These are phyloP conservation scores for Hypholoma fasciculare DNA, from an alignment of 768 basidiomycete species.

Conservation along the genomic window DNA sequence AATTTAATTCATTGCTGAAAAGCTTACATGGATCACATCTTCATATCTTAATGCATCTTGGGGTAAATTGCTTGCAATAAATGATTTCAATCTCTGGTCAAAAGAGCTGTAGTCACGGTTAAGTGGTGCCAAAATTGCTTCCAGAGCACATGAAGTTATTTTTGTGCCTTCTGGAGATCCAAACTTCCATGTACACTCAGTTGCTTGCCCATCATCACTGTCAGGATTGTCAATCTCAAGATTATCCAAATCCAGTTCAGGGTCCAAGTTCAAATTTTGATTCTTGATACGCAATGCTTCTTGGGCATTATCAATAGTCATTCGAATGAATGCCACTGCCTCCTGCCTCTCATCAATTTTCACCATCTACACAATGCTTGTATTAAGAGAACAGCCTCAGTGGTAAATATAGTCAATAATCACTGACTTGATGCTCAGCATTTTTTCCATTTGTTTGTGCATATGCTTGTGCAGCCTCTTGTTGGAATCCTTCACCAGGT, in stretches of 20 bases:
- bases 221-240: neutral
- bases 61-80: slow-evolving; percentile 11
- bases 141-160: slow-evolving; percentile 1
- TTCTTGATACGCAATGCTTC: neutral
- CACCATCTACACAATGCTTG: slow-evolving; percentile 16
- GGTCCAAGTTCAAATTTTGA: too few species aligned
- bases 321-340: slow-evolving; percentile 24
- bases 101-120: slow-evolving; percentile 6
- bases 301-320: slow-evolving; percentile 21
- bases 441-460: slow-evolving; percentile 27
- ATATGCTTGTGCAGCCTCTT: slow-evolving; percentile 27
- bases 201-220: too few species aligned
- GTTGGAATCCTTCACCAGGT: slow-evolving; percentile 30
- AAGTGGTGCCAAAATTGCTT: neutral
- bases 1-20: neutral
- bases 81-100: slow-evolving; percentile 9
- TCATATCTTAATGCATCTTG: slow-evolving; percentile 15
- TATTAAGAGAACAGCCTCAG: neutral
- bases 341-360: slow-evolving; percentile 27
- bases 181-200: slow-evolving; percentile 2
- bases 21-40: slow-evolving; percentile 14
- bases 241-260: neutral
- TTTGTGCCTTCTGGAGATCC: slow-evolving; percentile 9
- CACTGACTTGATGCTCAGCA: slow-evolving; percentile 17
- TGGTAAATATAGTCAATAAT: neutral